These are phyloP conservation scores for Daldinia eschscholtzii DNA, from an alignment of 2,329 filamentous ascomycete species.

Conservation along the genomic window DNA sequence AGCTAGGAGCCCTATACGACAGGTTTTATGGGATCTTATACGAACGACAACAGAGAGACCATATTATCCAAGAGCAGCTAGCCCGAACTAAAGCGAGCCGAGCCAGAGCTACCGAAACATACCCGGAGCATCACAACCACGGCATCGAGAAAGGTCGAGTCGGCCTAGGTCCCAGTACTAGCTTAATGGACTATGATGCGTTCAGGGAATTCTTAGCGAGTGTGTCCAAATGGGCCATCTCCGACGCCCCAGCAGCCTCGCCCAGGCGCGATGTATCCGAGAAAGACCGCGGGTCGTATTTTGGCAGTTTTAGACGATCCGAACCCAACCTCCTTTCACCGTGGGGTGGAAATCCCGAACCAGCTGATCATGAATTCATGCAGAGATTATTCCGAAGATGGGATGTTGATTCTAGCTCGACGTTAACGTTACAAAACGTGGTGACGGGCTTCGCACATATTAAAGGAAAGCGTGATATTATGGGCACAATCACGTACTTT, in stretches of 20 bases:
- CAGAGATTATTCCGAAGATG: conserved; percentile 87
- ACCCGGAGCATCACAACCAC: conserved; percentile 58
- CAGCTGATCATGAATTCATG: conserved; percentile 96
- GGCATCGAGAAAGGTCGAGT: conserved; percentile 86
- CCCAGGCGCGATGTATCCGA: conserved; percentile 64
- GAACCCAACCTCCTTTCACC: conserved; percentile 60
- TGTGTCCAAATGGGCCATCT: conserved; percentile 92
- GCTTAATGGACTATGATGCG: conserved; percentile 95
- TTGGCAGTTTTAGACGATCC: conserved; percentile 66
- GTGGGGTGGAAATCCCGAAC: conserved; percentile 71
- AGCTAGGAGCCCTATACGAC: conserved; percentile 92
- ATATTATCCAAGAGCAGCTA: conserved; percentile 79
- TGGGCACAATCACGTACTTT: conserved; percentile 98
- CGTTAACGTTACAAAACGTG: conserved; percentile 88
- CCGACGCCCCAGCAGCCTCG: conserved; percentile 80
- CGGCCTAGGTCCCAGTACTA: conserved; percentile 88
- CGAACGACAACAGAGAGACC: conserved; percentile 86
- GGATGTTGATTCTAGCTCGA: conserved; percentile 83
- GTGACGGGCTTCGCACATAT: conserved; percentile 91
- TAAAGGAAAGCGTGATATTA: conserved; percentile 94
- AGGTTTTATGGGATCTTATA: conserved; percentile 93
- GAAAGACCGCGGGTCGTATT: conserved; percentile 70
- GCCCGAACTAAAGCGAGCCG: conserved; percentile 73
- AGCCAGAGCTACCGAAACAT: conserved; percentile 60
- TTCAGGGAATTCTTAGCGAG: conserved; percentile 94